Percentiles rank a stretch among this genome's conserved stretches.
Evolutionary conservation across 2,329 filamentous ascomycete genomes (phyloP).

Genomic region (Ceratocystis papillata): DNA sequence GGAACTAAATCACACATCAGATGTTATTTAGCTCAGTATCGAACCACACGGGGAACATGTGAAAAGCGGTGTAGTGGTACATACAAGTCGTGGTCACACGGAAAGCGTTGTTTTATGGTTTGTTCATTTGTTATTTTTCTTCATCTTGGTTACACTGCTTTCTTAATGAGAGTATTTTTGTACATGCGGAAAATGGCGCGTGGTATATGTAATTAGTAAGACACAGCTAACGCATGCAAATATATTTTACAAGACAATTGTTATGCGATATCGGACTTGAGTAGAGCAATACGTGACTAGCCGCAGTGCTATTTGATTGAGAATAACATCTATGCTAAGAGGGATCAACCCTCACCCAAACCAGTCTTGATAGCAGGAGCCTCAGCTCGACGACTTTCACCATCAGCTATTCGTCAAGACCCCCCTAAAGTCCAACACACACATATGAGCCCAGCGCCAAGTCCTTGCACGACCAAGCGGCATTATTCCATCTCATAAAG

Average conservation of each 20-base stretch:
- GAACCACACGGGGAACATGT: not conserved
- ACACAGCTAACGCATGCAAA: not conserved
- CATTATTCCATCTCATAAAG: constrained; percentile 20
- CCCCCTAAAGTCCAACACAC: constrained; percentile 1
- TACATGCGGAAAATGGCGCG: constrained; percentile 1
- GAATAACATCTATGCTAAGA: not conserved
- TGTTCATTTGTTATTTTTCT: not conserved
- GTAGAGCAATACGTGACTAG: not conserved
- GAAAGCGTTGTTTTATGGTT: not conserved
- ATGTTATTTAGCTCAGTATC: constrained; percentile 5
- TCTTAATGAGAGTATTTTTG: not conserved
- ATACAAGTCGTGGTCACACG: not conserved
- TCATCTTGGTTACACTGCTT: not conserved
- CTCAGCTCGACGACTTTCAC: not conserved
- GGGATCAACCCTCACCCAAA: not conserved
- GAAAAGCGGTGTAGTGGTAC: not conserved
- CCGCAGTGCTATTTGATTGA: not conserved
- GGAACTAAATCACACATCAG: not conserved
- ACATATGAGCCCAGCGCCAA: constrained; percentile 15
- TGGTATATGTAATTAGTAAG: not conserved
- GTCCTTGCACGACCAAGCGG: constrained; percentile 12
- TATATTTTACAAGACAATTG: constrained; percentile 2
- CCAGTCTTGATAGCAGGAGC: not conserved
- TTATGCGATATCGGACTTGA: not conserved
- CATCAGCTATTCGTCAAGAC: not conserved